Evolutionary conservation across 805 yeast genomes (phyloP).

Genomic region (Lipomyces orientalis): DNA sequence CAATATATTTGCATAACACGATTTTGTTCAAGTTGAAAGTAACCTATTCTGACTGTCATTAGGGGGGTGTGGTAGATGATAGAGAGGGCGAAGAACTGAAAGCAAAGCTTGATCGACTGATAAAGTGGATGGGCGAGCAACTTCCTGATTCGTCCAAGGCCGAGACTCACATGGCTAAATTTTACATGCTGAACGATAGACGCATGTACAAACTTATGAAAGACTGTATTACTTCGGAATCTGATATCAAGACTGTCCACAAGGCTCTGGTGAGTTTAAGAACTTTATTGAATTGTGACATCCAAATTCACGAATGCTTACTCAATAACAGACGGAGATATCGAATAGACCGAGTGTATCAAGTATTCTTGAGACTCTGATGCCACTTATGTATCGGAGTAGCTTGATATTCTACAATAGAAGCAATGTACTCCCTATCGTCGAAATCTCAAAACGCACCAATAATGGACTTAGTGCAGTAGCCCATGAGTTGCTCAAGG

Average conservation of each 20-base stretch:
- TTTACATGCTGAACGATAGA: slow-evolving; percentile 62
- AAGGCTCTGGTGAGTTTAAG: slow-evolving; percentile 53
- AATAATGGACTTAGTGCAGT: slow-evolving; percentile 43
- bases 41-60: slow-evolving; percentile 24
- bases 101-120: slow-evolving; percentile 40
- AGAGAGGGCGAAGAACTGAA: slow-evolving; percentile 15
- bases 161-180: slow-evolving; percentile 56
- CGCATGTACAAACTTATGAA: slow-evolving; percentile 63
- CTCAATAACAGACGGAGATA: slow-evolving; percentile 3
- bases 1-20: slow-evolving; percentile 13
- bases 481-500: slow-evolving; percentile 62
- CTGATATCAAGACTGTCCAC: slow-evolving; percentile 63
- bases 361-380: slow-evolving; percentile 60
- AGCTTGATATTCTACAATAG: slow-evolving; percentile 68
- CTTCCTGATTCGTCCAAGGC: slow-evolving; percentile 62
- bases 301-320: slow-evolving; percentile 50
- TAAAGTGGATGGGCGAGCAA: slow-evolving; percentile 64
- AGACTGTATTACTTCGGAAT: slow-evolving; percentile 59
- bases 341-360: slow-evolving; percentile 42
- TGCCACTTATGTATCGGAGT: slow-evolving; percentile 64
- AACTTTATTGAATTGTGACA: not conserved
- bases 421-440: slow-evolving; percentile 62
- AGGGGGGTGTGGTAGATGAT: slow-evolving; percentile 24
- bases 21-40: slow-evolving; percentile 24
- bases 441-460: slow-evolving; percentile 53